Conservation (phyloP, 345 rosid species). For the Populus nigra region DNA sequence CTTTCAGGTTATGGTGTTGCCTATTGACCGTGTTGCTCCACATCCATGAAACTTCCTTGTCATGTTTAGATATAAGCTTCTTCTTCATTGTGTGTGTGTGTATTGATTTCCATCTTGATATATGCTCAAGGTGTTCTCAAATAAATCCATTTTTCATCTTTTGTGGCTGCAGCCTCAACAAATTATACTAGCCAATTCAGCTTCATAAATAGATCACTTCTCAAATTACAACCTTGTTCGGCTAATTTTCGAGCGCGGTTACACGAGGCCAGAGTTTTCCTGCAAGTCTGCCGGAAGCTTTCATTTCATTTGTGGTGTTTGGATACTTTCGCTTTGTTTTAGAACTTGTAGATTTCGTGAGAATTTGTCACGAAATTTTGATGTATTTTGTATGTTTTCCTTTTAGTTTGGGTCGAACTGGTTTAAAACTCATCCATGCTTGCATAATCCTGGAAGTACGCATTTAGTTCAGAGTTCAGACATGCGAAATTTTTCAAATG, state of each 20-base stretch:
- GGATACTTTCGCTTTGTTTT: neutral
- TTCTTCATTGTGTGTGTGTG: neutral
- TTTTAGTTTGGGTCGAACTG: neutral
- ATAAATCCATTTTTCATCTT: neutral
- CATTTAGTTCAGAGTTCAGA: neutral
- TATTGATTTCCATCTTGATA: neutral
- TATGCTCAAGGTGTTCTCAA: neutral
- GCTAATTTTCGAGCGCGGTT: neutral
- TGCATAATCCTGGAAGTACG: neutral
- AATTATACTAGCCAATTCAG: constrained; percentile 33
- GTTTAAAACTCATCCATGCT: neutral
- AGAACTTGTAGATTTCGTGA: neutral
- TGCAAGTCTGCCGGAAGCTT: neutral
- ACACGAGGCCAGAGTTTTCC: neutral
- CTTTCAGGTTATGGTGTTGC: neutral
- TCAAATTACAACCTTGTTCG: neutral
- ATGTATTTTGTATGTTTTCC: neutral
- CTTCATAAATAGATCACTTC: constrained; percentile 24
- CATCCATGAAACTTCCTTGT: neutral
- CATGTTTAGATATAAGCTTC: neutral
- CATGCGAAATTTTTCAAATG: neutral
- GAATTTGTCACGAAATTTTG: neutral
- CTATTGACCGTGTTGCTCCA: neutral
- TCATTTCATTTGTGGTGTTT: neutral
- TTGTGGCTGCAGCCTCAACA: constrained; percentile 44